Evolutionary conservation across 2,329 filamentous ascomycete genomes (phyloP).

Genomic region (Nigrograna mackinnonii): DNA sequence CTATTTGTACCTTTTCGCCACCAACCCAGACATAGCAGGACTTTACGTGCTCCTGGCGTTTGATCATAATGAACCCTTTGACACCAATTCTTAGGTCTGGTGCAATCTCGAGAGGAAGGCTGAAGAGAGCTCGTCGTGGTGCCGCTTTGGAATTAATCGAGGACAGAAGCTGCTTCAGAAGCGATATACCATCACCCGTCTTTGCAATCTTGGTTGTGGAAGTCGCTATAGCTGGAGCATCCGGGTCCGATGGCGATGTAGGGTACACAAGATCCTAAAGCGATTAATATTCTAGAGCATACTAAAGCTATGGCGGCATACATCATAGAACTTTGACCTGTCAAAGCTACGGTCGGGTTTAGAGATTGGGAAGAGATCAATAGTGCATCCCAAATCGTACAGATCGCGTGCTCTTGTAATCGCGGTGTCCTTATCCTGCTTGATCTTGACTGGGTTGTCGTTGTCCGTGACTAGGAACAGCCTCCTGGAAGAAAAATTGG

Average conservation of each 20-base stretch:
- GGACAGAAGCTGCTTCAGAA: conserved; percentile 79
- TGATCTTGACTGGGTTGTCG: conserved; percentile 76
- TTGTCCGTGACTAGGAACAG: conserved; percentile 97
- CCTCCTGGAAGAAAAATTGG: conserved; percentile 89
- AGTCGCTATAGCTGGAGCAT: conserved; percentile 60
- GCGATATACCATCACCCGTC: conserved; percentile 73
- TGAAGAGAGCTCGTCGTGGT: conserved; percentile 83
- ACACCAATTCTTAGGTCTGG: conserved; percentile 85
- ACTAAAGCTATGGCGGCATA: conserved; percentile 46
- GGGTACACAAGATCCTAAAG: conserved; percentile 86
- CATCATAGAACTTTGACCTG: conserved; percentile 86
- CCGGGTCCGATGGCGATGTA: conserved; percentile 66
- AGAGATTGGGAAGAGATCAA: conserved; percentile 91
- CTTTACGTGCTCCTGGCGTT: conserved; percentile 78
- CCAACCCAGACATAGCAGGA: conserved; percentile 88
- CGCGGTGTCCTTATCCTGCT: conserved; percentile 73
- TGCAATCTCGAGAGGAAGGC: conserved; percentile 83
- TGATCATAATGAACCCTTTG: conserved; percentile 89
- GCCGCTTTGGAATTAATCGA: conserved; percentile 91
- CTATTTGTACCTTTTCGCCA: conserved; percentile 84
- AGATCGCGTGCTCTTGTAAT: conserved; percentile 90
- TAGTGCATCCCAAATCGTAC: conserved; percentile 88
- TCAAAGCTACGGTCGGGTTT: conserved; percentile 74
- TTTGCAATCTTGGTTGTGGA: conserved; percentile 64
- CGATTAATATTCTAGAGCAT: conserved; percentile 9